A percentile compares a stretch with the other conserved stretches of the same genome.
Conservation (phyloP, 23 red algal species). For the Gracilaria vermiculophylla region DNA sequence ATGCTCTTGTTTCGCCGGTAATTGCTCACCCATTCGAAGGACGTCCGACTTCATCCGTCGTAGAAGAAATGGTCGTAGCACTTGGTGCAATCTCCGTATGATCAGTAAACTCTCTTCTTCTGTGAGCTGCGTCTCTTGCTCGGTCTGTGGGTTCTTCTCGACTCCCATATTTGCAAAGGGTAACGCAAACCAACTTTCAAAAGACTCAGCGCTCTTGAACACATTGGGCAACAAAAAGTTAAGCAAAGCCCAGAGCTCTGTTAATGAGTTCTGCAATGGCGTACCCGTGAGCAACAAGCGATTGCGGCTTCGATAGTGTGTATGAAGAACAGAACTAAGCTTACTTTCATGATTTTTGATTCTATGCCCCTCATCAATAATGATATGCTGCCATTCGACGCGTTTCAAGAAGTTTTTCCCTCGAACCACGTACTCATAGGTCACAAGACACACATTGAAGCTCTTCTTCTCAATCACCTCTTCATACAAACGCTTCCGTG, state of each 20-base stretch:
- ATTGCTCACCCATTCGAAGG: conserved; percentile 88
- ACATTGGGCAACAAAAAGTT: conserved; percentile 96
- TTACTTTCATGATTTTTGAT: conserved; percentile 94
- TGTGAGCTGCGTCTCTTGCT: conserved; percentile 81
- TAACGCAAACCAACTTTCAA: conserved; percentile 97
- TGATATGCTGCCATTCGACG: conserved; percentile 93
- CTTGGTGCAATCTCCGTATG: conserved; percentile 94
- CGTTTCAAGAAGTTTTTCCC: conserved; percentile 77
- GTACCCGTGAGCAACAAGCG: conserved; percentile 96
- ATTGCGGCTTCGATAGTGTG: conserved; percentile 77
- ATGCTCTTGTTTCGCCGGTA: conserved; percentile 93
- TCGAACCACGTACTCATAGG: conserved; percentile 96
- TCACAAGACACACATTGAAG: conserved; percentile 95
- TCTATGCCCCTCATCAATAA: conserved; percentile 98
- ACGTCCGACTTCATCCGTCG: conserved; percentile 93
- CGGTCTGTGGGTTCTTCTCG: conserved; percentile 45
- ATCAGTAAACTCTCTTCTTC: conserved; percentile 97
- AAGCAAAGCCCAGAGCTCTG: conserved; percentile 96
- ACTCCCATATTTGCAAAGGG: conserved; percentile 86
- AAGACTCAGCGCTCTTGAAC: conserved; percentile 91
- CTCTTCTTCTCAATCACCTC: conserved; percentile 68
- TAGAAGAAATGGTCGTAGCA: conserved; percentile 92
- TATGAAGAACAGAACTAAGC: conserved; percentile 80
- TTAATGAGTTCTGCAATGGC: conserved; percentile 96
- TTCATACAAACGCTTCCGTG: conserved; percentile 66